Evolutionary conservation across 2,329 filamentous ascomycete species (phyloP), one percentile per base, ranked within the genome.

Genomic region (Phialophora verrucosa): DNA sequence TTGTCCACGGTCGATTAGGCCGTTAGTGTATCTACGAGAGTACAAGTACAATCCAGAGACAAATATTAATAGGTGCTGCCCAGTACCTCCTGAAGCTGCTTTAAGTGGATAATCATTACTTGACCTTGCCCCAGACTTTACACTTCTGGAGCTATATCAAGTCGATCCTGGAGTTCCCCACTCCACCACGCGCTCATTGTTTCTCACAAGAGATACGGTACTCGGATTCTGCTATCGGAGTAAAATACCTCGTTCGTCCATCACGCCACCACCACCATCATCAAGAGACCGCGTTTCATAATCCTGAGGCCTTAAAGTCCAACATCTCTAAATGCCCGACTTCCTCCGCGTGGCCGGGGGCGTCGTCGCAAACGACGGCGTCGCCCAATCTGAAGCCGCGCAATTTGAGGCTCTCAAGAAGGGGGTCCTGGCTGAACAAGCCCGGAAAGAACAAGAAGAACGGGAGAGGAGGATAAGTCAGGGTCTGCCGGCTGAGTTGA

Each of bases 351-450:
- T 65, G 58, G 59, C 51, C 44, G 29, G 61, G 20, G 63, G 63
- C 3, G 59, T 62, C 10, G 53, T 62, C 12, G 51, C 63, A 38
- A 65, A 65, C 44, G 59, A 62, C 25, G 8, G 63, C 20, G 23
- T 65, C 20, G 63, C 38, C 32, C 58, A 65, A 25, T 58, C 57
- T 17, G 63, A 65, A 29, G 59, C 58, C 27, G 63, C 38, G n/a
- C 58, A 65, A 44, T 65, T 61, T 44, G 51, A 61, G 32, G 63
- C 63, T 23, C 59, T 65, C 38, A 65, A 47, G 27, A 58, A 44
- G 29, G 32, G 31, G 14, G 63, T 65, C 14, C 63, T 65, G 20
- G 63, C 58, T 3, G 59, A 42, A 11, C 8, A 65, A 31, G 63
- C 54, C 31, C 27, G 31, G 10, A 57, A 62, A 57, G 59, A 58